A percentile compares a stretch with the other conserved stretches of the same genome.
These are phyloP conservation scores for Kazachstania viticola DNA, from an alignment of 805 yeast species.

Conservation along the genomic window DNA sequence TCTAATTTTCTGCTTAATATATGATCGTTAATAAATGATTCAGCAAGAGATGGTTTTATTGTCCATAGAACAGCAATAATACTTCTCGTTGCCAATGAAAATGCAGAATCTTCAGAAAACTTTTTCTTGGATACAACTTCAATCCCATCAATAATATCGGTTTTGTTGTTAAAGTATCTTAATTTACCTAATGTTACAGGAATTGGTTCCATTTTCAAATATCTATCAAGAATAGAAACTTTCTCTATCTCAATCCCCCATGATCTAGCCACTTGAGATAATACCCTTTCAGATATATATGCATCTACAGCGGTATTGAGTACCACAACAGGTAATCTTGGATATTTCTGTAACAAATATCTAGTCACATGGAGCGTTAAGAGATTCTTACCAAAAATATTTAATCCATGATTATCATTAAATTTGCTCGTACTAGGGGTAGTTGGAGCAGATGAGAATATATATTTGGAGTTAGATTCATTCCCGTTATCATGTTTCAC, in stretches of 20 bases:
- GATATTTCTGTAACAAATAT: slow-evolving; percentile 62
- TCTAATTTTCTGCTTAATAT: slow-evolving; percentile 76
- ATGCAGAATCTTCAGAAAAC: slow-evolving; percentile 26
- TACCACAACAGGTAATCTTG: slow-evolving; percentile 78
- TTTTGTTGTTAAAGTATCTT: slow-evolving; percentile 32
- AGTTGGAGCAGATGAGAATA: slow-evolving; percentile 11
- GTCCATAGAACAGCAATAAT: slow-evolving; percentile 67
- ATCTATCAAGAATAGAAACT: slow-evolving; percentile 50
- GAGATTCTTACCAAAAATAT: slow-evolving; percentile 71
- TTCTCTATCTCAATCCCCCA: slow-evolving; percentile 89
- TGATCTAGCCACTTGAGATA: slow-evolving; percentile 52
- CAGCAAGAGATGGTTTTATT: slow-evolving; percentile 42
- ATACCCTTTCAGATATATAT: slow-evolving; percentile 54
- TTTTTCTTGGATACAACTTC: slow-evolving; percentile 31
- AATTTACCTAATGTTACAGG: slow-evolving; percentile 60
- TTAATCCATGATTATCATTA: slow-evolving; percentile 68
- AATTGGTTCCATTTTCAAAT: slow-evolving; percentile 56
- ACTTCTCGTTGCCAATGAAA: slow-evolving; percentile 67
- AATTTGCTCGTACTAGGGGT: slow-evolving; percentile 31
- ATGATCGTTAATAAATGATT: slow-evolving; percentile 59
- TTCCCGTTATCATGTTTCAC: slow-evolving; percentile 6
- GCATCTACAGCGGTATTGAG: slow-evolving; percentile 67
- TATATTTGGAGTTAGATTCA: background rate
- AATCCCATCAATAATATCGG: slow-evolving; percentile 39
- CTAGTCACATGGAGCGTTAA: slow-evolving; percentile 68